phyloP scores from a whole-genome alignment of 352 stramenopile species.

The Phytophthora fragariae region DNA sequence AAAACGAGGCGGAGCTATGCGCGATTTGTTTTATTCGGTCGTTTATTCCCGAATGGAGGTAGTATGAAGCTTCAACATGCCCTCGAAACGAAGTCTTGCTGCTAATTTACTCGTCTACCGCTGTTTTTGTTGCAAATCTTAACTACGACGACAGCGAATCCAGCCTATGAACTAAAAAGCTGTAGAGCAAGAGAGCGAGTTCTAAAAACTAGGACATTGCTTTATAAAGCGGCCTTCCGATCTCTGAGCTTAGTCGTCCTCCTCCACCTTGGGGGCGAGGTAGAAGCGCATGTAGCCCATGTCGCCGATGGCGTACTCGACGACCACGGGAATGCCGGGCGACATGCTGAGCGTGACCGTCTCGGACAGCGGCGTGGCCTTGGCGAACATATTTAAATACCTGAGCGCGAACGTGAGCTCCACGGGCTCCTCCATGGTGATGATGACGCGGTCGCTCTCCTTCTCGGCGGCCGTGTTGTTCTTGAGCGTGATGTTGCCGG shows the following conservation, averaged over 20 bases:
- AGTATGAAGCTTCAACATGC: neutral
- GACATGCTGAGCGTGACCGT: conserved; percentile 98
- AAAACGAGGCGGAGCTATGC: no score
- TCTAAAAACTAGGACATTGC: neutral
- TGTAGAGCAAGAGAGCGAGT: conserved; percentile 8
- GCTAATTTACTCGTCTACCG: conserved; percentile 20
- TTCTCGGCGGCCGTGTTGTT: conserved; percentile 91
- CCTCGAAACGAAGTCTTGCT: conserved; percentile 15
- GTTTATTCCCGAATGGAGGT: no score
- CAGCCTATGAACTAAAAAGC: conserved; percentile 30
- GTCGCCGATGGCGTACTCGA: conserved; percentile 99
- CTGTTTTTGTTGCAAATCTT: conserved; percentile 13
- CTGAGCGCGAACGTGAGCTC: conserved; percentile 99
- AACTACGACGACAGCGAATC: conserved; percentile 5
- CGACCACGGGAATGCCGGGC: conserved; percentile 97
- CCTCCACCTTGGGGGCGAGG: conserved; percentile 99
- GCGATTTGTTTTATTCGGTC: no score
- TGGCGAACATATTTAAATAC: conserved; percentile 99
- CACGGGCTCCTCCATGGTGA: conserved; percentile 99
- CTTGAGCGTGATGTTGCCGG: conserved; percentile 96
- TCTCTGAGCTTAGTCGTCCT: conserved; percentile 88
- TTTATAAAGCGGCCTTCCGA: neutral
- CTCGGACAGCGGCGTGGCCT: conserved; percentile 96
- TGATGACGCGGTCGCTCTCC: conserved; percentile 93
- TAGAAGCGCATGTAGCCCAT: conserved; percentile 99